Conservation (phyloP, 805 yeast genomes). For the Candida hispaniensis region DNA sequence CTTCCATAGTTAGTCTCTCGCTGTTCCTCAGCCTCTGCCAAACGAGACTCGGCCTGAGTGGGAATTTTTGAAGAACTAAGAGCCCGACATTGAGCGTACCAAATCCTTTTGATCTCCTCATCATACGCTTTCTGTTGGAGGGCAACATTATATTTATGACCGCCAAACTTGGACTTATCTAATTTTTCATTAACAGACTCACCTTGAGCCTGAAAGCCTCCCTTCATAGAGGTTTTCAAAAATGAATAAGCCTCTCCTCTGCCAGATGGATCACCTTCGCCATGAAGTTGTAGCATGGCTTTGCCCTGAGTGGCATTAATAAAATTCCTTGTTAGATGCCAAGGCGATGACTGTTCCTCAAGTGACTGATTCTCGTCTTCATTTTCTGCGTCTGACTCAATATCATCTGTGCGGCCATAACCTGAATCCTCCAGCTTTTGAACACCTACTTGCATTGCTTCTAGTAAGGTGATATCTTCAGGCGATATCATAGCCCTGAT, state of each 20-base stretch:
- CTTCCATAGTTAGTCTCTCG: conserved; percentile 16
- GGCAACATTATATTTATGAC: conserved; percentile 71
- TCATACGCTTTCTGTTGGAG: conserved; percentile 86
- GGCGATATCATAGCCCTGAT: conserved; percentile 80
- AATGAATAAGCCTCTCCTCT: conserved; percentile 83
- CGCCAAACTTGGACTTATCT: conserved; percentile 39
- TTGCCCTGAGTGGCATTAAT: conserved; percentile 91
- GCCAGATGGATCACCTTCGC: conserved; percentile 92
- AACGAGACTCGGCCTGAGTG: conserved; percentile 27
- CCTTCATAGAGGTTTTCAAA: conserved; percentile 86
- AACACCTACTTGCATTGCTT: conserved; percentile 90
- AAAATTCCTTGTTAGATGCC: conserved; percentile 90
- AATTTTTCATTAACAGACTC: conserved; percentile 32
- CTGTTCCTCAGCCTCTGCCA: conserved; percentile 28
- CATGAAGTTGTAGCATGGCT: conserved; percentile 90
- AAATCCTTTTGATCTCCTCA: conserved; percentile 75
- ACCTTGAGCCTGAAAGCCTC: conserved; percentile 54
- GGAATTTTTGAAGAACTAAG: conserved; percentile 35
- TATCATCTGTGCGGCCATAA: conserved; percentile 34
- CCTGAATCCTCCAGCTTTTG: conserved; percentile 76
- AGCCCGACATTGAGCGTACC: conserved; percentile 73
- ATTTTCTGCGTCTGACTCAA: conserved; percentile 19
- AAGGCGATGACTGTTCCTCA: conserved; percentile 81
- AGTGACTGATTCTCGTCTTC: conserved; percentile 41
- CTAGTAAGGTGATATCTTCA: conserved; percentile 78